These are phyloP conservation scores for Stachybotrys elegans DNA, from an alignment of 2,329 filamentous ascomycete genomes.

Conservation along the genomic window DNA sequence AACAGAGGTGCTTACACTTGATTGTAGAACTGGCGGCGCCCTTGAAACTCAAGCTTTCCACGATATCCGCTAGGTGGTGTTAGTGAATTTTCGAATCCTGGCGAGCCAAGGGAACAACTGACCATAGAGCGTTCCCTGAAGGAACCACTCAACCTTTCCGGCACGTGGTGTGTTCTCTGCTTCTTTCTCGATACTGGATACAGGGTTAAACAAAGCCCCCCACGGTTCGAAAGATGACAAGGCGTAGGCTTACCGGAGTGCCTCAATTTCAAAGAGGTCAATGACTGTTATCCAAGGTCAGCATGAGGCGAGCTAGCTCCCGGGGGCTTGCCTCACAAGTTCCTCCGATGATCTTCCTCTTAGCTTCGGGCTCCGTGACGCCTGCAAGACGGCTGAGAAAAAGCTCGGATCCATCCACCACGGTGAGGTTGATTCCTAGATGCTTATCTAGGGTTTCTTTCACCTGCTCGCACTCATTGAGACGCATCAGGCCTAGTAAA, in stretches of 20 bases:
- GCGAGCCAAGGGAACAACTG: conserved; percentile 1
- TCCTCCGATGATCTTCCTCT: conserved; percentile 85
- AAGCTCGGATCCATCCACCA: conserved; percentile 71
- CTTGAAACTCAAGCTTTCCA: conserved; percentile 8
- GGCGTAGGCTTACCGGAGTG: conserved; percentile 27
- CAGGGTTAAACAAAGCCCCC: conserved; percentile 7
- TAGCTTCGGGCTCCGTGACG: conserved; percentile 74
- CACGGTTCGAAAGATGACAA: conserved; percentile 4
- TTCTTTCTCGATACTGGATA: conserved; percentile 57
- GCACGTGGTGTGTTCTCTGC: conserved; percentile 61
- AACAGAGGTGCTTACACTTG: conserved; percentile 3
- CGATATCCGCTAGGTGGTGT: conserved; percentile 8
- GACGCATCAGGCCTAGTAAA: conserved; percentile 57
- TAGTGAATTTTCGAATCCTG: conserved; percentile 1
- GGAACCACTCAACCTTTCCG: conserved; percentile 79
- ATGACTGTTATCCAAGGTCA: conserved; percentile 26
- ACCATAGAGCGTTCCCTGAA: conserved; percentile 80
- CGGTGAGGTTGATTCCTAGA: conserved; percentile 84
- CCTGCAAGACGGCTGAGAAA: conserved; percentile 77
- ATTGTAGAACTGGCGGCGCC: conserved; percentile 2
- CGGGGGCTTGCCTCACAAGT: conserved; percentile 35
- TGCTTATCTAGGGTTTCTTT: conserved; percentile 73
- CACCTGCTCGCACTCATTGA: conserved; percentile 79
- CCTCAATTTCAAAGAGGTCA: conserved; percentile 74
- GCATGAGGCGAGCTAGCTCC: neutral